Evolutionary conservation across 768 basidiomycete genomes (phyloP), one percentile per base, ranked within the genome.

Genomic region (Boletus huronensis): DNA sequence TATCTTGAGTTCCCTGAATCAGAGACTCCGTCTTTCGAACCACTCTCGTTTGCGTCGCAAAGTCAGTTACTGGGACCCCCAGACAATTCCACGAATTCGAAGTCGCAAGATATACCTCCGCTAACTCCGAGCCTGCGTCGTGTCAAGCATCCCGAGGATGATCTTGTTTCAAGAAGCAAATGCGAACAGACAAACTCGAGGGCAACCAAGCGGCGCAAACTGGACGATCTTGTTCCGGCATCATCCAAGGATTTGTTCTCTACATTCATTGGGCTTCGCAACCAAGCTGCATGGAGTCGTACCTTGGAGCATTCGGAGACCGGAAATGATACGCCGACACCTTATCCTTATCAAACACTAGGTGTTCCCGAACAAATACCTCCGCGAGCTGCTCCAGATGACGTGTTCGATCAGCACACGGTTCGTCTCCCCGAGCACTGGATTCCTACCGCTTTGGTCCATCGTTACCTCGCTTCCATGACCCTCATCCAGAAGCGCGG

Each of bases 381-480:
- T 23, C 63, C 66, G 44, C 66, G 58, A 16, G 62, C 32, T 43
- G 59, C 72, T 19, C 80, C 82, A 10, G 60, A 67, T 34, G 77
- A 77, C 32, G 57, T 84, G 16, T 70, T 73, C 47, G 68, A 75
- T 58, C 55, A 62, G 35, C 73, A 75, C 54, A 84, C 84, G 16
- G 64, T 85, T 28, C 64, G 64, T 36, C 65, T 80, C 39, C 77
- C 79, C 7, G 57, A 68, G 6, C 47, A 59, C 14, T 63, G 70
- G 67, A 46, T 49, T 13, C 54, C 59, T 32, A 75, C 79, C n/a
- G 48, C 55, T 13, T 65, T 63, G 19, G 42, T 64, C 17, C 88
- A 90, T 65, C 78, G 76, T 26, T 92, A 91, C 63, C 74, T 92
- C 70, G 82, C 81, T 16, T 90, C 87, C 28, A 65, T 90, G 56